Evolutionary conservation across 2,329 filamentous ascomycete species (phyloP), one percentile per base, ranked within the genome.

Genomic region (Dactylellina drechsleri): DNA sequence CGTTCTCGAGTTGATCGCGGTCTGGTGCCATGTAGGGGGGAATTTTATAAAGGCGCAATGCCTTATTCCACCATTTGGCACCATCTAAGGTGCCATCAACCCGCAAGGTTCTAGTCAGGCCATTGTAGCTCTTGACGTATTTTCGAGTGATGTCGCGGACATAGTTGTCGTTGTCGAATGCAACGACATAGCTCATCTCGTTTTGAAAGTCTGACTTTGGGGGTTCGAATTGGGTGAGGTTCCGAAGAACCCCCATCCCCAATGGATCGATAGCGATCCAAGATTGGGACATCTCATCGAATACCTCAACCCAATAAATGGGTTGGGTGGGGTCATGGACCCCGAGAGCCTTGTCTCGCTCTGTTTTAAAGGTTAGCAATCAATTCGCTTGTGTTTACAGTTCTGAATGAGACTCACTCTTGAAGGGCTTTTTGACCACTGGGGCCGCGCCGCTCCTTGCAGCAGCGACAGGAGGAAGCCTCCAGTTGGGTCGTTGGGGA

Each of bases 291-390:
- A 91, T 91, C 62, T 89, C 85, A 77, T 97, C 93, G 77, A 97
- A 91, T 2, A 92, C 90, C 82, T 99, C 95, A 0, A 97, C 90
- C 95, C 95, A 99, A 80, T 93, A 98, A 2, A 98, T 86, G 0
- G 95, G 95, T 79, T 90, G 92, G 0, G 87, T 82, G 0, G 92
- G 93, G 79, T 94, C 92, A 23, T 85, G 86, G 10, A 90, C 86
- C 13, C 80, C 82, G 80, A 83, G 60, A 77, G 79, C 23, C 80
- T 82, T 79, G 80, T n/a, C 47, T 52, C 23, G 68, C 72, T 56
- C 68, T 73, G 50, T 59, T 64, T 67, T 78, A 79, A 64, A 77
- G 18, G 15, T 59, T 45, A 76, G 40, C 49, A 5, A 6, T 5
- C 43, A 28, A 23, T 36, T 36, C 31, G 18, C 16, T 45, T 58